Conservation (phyloP, 2,329 filamentous ascomycete species). For the Penicillium sp. region DNA sequence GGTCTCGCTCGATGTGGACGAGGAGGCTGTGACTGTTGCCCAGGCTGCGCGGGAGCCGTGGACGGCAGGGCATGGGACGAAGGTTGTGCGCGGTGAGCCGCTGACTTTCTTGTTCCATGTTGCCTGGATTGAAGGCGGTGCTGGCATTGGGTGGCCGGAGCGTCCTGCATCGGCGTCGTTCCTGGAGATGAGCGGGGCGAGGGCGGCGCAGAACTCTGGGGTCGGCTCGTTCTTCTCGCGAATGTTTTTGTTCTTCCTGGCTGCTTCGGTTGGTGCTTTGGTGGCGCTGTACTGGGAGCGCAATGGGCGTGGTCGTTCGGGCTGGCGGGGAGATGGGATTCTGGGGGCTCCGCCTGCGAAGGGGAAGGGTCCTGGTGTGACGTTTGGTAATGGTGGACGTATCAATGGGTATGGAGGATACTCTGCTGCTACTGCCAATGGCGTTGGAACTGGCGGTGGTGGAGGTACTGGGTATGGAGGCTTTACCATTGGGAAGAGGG, state of each 20-base stretch:
- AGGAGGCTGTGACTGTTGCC: slow-evolving; percentile 53
- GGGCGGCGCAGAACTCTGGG: slow-evolving; percentile 15
- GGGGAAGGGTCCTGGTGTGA: slow-evolving; percentile 57
- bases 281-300: slow-evolving; percentile 48
- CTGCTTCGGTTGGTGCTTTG: slow-evolving; percentile 44
- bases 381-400: slow-evolving; percentile 60
- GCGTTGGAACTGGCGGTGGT: slow-evolving; percentile 27
- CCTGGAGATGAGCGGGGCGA: slow-evolving; percentile 19
- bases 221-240: slow-evolving; percentile 37
- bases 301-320: slow-evolving; percentile 32
- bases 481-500: slow-evolving; percentile 50
- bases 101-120: slow-evolving; percentile 80
- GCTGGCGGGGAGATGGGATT: slow-evolving; percentile 55
- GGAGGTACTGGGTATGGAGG: slow-evolving; percentile 43
- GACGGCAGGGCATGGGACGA: slow-evolving; percentile 58
- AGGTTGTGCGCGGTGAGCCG: slow-evolving; percentile 85
- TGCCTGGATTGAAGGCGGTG: slow-evolving; percentile 67
- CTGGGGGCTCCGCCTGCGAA: slow-evolving; percentile 53
- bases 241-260: slow-evolving; percentile 45
- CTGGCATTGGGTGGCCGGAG: slow-evolving; percentile 44
- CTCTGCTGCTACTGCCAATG: slow-evolving; percentile 43
- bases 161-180: slow-evolving; percentile 27
- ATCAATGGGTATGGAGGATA: slow-evolving; percentile 64
- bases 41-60: slow-evolving; percentile 54
- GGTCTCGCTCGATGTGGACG: slow-evolving; percentile 29